These are phyloP conservation scores for Urostyla sp. DNA, from an alignment of 73 alveolate species.

Conservation along the genomic window DNA sequence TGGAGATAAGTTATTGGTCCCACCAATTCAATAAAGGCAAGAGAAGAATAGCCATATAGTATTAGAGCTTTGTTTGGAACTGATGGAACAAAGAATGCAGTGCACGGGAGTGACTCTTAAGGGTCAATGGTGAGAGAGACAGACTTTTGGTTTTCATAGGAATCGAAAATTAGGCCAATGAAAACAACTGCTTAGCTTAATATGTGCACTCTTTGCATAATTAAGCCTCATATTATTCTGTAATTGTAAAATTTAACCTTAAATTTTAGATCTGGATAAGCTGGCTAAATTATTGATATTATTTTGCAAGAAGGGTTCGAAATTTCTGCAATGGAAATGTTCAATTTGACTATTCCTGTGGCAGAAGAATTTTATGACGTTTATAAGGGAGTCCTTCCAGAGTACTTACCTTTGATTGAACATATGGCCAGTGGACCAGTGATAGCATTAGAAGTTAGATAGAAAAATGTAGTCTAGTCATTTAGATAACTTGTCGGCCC, in stretches of 20 bases:
- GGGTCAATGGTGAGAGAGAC: constrained; percentile 90
- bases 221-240: constrained; percentile 95
- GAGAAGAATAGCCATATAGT: constrained; percentile 91
- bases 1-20: constrained; percentile 98
- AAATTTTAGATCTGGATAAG: constrained; percentile 86
- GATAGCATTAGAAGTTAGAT: constrained; percentile 95
- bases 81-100: constrained; percentile 96
- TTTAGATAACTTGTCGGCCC: constrained; percentile 97
- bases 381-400: constrained; percentile 98
- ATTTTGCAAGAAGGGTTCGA: constrained; percentile 96
- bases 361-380: constrained; percentile 97
- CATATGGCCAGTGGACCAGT: constrained; percentile 95
- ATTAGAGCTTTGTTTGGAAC: constrained; percentile 97
- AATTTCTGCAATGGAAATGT: constrained; percentile 94
- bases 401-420: constrained; percentile 90
- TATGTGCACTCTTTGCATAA: constrained; percentile 92
- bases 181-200: constrained; percentile 86
- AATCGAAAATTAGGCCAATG: constrained; percentile 63
- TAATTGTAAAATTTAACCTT: no score
- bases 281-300: constrained; percentile 93
- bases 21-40: constrained; percentile 92
- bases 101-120: constrained; percentile 92
- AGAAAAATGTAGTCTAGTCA: constrained; percentile 93
- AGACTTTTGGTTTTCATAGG: constrained; percentile 83
- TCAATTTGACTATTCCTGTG: constrained; percentile 86